Conservation (phyloP, 495 filamentous ascomycete genomes). For the Aspergillus biplanus region DNA sequence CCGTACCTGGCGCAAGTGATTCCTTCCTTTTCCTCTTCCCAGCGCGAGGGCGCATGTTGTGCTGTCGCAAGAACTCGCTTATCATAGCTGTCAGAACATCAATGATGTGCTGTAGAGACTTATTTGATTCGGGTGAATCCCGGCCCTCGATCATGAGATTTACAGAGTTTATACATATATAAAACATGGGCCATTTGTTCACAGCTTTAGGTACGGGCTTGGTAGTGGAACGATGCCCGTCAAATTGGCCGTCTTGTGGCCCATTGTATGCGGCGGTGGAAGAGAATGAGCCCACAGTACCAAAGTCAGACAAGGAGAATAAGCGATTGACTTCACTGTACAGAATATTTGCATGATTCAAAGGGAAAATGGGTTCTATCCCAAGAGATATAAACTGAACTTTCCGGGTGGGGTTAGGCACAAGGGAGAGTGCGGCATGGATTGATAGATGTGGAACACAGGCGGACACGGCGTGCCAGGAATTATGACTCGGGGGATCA, state of each 20-base stretch:
- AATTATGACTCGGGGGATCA: slow-evolving; percentile 48
- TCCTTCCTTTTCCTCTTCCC: slow-evolving; percentile 25
- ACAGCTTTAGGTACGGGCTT: slow-evolving; percentile 63
- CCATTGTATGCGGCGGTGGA: not conserved
- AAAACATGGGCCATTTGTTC: slow-evolving; percentile 92
- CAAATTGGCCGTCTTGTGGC: not conserved
- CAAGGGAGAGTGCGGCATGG: slow-evolving; percentile 68
- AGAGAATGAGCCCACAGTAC: slow-evolving; percentile 49
- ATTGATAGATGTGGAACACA: slow-evolving; percentile 61
- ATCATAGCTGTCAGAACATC: slow-evolving; percentile 67
- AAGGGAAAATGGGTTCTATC: slow-evolving; percentile 57
- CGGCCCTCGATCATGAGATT: slow-evolving; percentile 23
- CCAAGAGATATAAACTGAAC: slow-evolving; percentile 82
- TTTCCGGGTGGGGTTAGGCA: slow-evolving; percentile 69
- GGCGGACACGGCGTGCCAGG: slow-evolving; percentile 73
- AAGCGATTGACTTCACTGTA: slow-evolving; percentile 80
- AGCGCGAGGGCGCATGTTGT: slow-evolving; percentile 61
- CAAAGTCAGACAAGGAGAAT: slow-evolving; percentile 80
- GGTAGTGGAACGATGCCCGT: slow-evolving; percentile 27
- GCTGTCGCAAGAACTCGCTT: slow-evolving; percentile 68
- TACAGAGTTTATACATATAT: slow-evolving; percentile 64
- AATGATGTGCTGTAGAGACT: slow-evolving; percentile 53
- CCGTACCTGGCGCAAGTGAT: not conserved
- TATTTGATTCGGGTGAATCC: slow-evolving; percentile 44
- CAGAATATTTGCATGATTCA: slow-evolving; percentile 63